phyloP scores from a whole-genome alignment of 1,284 basidiomycete genomes.

The Cutaneotrichosporon mucoides region DNA sequence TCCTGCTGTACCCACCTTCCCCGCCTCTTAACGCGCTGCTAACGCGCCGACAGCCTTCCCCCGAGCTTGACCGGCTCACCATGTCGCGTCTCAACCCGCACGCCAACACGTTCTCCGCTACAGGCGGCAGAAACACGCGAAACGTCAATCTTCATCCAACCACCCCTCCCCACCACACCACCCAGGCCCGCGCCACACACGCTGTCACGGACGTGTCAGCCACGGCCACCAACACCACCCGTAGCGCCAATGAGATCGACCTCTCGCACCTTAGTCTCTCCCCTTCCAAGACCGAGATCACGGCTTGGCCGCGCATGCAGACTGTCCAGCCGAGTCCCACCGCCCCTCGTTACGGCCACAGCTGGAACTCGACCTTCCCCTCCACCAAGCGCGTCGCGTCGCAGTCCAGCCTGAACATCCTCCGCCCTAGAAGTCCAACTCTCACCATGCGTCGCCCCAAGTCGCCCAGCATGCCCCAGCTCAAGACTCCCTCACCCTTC shows the following conservation, averaged over 20 bases:
- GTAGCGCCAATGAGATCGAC: not conserved
- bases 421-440: not conserved
- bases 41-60: not conserved
- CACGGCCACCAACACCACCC: not conserved
- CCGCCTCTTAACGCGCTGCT: not conserved
- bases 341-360: slow-evolving; percentile 8
- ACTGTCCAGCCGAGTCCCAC: slow-evolving; percentile 1
- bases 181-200: not conserved
- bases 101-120: slow-evolving; percentile 1
- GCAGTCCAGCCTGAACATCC: not conserved
- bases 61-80: not conserved
- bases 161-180: too few relatives aligned
- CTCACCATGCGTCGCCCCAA: slow-evolving; percentile 5
- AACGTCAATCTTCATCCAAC: too few relatives aligned
- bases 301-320: not conserved
- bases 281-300: not conserved
- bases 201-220: not conserved
- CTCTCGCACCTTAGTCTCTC: not conserved
- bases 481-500: slow-evolving; percentile 4
- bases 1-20: not conserved
- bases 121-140: not conserved
- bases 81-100: slow-evolving; percentile 11
- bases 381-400: not conserved
- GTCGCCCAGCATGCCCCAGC: slow-evolving; percentile 20
- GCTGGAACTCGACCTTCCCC: slow-evolving; percentile 11